These are phyloP conservation scores for Pyronema domesticum DNA, from an alignment of 495 filamentous ascomycete genomes.

Conservation along the genomic window DNA sequence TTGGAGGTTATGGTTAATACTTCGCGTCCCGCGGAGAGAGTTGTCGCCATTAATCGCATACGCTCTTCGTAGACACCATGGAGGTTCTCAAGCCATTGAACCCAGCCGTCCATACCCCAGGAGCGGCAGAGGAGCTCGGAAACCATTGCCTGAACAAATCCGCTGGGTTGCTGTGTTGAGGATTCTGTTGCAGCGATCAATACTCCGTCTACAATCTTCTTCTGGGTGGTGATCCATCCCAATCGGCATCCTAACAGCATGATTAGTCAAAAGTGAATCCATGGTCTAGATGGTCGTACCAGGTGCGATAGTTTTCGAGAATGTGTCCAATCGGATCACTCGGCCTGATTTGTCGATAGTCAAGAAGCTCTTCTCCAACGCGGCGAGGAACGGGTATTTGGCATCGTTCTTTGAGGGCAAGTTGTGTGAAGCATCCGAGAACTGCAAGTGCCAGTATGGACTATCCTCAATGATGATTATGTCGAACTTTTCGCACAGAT, in stretches of 20 bases:
- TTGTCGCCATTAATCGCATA: conserved; percentile 56
- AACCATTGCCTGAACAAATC: conserved; percentile 72
- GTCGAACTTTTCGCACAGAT: conserved; percentile 65
- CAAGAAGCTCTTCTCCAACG: conserved; percentile 59
- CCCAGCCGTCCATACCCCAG: conserved; percentile 76
- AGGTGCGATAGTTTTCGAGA: conserved; percentile 67
- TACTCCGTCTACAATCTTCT: conserved; percentile 54
- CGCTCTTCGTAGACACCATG: conserved; percentile 64
- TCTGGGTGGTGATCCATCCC: conserved; percentile 73
- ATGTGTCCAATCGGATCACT: conserved; percentile 67
- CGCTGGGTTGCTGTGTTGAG: conserved; percentile 64
- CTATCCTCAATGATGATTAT: conserved; percentile 89
- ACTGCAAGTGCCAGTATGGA: conserved; percentile 93
- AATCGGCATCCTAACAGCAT: conserved; percentile 38
- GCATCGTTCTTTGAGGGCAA: conserved; percentile 27
- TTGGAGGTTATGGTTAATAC: conserved; percentile 29
- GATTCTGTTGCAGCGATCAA: conserved; percentile 48
- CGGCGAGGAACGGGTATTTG: conserved; percentile 60
- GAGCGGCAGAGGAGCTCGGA: conserved; percentile 47
- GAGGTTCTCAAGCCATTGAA: conserved; percentile 71
- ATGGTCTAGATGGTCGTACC: conserved; percentile 14
- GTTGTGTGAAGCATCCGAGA: conserved; percentile 17
- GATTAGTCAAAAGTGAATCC: no score
- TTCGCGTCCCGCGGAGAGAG: conserved; percentile 47
- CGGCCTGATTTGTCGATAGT: conserved; percentile 65